Evolutionary conservation across 345 rosid genomes (phyloP).

Genomic region (Nasturtium officinale): DNA sequence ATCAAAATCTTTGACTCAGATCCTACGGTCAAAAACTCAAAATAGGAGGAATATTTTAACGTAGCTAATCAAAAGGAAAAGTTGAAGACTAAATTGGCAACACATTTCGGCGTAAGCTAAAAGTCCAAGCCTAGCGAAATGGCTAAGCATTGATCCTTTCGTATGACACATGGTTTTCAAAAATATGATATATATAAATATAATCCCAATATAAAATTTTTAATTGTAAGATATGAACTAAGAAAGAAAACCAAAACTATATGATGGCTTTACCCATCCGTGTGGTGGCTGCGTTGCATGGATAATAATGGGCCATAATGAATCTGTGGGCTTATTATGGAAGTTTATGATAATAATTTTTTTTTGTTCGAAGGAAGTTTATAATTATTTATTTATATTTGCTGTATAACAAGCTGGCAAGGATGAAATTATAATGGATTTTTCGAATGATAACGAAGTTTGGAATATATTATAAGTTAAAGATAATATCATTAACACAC

Average conservation of each 20-base stretch:
- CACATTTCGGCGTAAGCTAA: slow-evolving; percentile 15
- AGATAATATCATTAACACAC: slow-evolving; percentile 21
- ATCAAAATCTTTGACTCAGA: slow-evolving; percentile 31
- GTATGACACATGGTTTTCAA: slow-evolving; percentile 2
- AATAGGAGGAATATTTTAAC: slow-evolving; percentile 24
- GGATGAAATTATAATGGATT: slow-evolving; percentile 19
- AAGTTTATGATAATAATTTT: slow-evolving; percentile 3
- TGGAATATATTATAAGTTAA: slow-evolving; percentile 17
- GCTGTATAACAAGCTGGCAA: slow-evolving; percentile 38
- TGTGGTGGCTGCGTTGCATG: slow-evolving; percentile 39
- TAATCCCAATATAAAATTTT: neutral
- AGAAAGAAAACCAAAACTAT: slow-evolving; percentile 15
- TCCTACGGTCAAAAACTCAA: slow-evolving; percentile 29
- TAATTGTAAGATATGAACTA: slow-evolving; percentile 20
- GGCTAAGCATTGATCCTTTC: slow-evolving; percentile 20
- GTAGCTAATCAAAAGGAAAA: slow-evolving; percentile 29
- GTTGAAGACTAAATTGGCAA: slow-evolving; percentile 26
- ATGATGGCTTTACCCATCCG: slow-evolving; percentile 32
- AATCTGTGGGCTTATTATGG: slow-evolving; percentile 36
- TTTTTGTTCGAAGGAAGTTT: too few relatives aligned
- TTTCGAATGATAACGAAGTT: slow-evolving; percentile 35
- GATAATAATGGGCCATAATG: slow-evolving; percentile 37
- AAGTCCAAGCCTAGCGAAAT: slow-evolving; percentile 30
- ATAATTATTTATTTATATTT: slow-evolving; percentile 14
- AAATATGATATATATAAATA: slow-evolving; percentile 2